Evolutionary conservation across 208 protist species (phyloP).

Genomic region (Leishmania major): DNA sequence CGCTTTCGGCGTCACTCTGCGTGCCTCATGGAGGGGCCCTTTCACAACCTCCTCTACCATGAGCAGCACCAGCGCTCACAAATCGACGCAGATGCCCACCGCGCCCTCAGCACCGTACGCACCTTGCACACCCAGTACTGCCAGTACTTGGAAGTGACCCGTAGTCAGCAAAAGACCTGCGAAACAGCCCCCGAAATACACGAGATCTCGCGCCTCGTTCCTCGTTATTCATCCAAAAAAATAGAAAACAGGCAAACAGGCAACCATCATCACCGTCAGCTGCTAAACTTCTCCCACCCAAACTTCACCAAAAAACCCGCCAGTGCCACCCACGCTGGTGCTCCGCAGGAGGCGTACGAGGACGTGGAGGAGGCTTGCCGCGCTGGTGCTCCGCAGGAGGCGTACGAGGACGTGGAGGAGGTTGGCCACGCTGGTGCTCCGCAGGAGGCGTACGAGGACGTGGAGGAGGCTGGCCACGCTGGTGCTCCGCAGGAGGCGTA

Average conservation of each 20-base stretch:
- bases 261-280: too few species aligned
- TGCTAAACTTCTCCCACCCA: too few species aligned
- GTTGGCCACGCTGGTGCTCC: not conserved
- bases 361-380: not conserved
- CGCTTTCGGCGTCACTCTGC: conserved; percentile 13
- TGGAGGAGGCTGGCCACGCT: not conserved
- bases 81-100: not conserved
- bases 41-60: conserved; percentile 5
- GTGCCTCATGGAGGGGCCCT: not conserved
- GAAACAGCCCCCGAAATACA: not conserved
- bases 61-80: conserved; percentile 23
- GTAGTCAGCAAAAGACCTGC: not conserved
- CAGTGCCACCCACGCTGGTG: not conserved
- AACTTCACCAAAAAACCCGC: too few species aligned
- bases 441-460: conserved; percentile 2
- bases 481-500: not conserved
- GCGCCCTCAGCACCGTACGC: conserved; percentile 8
- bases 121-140: conserved; percentile 13
- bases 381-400: not conserved
- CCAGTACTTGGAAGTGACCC: not conserved
- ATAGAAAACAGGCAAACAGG: too few species aligned
- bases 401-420: not conserved
- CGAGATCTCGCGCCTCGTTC: too few species aligned
- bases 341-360: not conserved
- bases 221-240: too few species aligned